Percentiles rank a stretch among this genome's conserved stretches.
Evolutionary conservation across 805 yeast genomes (phyloP).

Genomic region (Vanderwaltozyma polyspora): DNA sequence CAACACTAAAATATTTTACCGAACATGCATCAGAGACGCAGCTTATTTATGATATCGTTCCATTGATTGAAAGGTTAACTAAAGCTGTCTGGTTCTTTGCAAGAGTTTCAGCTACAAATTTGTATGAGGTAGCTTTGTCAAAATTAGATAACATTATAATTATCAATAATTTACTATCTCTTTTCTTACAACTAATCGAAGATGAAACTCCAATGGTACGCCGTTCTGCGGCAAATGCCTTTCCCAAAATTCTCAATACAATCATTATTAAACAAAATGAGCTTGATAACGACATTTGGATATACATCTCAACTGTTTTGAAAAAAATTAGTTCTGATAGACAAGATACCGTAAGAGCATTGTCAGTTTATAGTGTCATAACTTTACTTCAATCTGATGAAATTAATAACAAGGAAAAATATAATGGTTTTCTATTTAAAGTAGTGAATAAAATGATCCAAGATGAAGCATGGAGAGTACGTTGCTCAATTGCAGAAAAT

Average conservation of each 20-base stretch:
- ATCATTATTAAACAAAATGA: slow-evolving; percentile 38
- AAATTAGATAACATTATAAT: slow-evolving; percentile 41
- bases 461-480: slow-evolving; percentile 96
- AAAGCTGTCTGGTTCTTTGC: slow-evolving; percentile 91
- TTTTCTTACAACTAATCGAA: slow-evolving; percentile 58
- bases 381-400: slow-evolving; percentile 66
- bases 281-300: slow-evolving; percentile 56
- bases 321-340: slow-evolving; percentile 66
- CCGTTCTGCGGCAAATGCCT: slow-evolving; percentile 79
- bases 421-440: slow-evolving; percentile 50
- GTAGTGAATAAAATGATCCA: slow-evolving; percentile 60
- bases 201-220: slow-evolving; percentile 98
- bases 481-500: slow-evolving; percentile 96
- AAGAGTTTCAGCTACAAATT: slow-evolving; percentile 84
- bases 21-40: slow-evolving; percentile 51
- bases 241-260: slow-evolving; percentile 62
- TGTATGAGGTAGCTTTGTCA: slow-evolving; percentile 59
- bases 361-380: slow-evolving; percentile 79
- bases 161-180: slow-evolving; percentile 51
- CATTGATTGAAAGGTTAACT: slow-evolving; percentile 65
- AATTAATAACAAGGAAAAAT: slow-evolving; percentile 42
- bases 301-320: slow-evolving; percentile 70
- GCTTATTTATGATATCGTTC: slow-evolving; percentile 54
- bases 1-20: slow-evolving; percentile 64
- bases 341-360: slow-evolving; percentile 90